phyloP scores from a whole-genome alignment of 2,329 filamentous ascomycete genomes.

The Hymenoscyphus scutula region DNA sequence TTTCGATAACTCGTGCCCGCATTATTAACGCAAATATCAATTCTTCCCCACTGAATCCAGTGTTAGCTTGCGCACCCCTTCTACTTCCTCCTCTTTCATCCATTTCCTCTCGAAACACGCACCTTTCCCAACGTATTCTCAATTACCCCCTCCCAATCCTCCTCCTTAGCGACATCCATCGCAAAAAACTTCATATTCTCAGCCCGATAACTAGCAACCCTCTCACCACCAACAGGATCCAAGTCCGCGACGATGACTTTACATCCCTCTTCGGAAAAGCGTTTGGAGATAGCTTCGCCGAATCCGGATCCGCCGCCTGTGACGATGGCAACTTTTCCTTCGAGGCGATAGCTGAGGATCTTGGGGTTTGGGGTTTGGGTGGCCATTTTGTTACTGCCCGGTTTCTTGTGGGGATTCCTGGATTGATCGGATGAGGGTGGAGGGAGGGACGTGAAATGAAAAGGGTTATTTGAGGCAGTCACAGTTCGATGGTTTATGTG shows the following conservation, averaged over 20 bases:
- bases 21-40: conserved; percentile 62
- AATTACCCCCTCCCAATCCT: conserved; percentile 53
- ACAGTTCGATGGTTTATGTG: neutral
- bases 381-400: conserved; percentile 14
- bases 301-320: conserved; percentile 63
- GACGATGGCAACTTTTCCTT: conserved; percentile 55
- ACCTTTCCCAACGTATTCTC: conserved; percentile 40
- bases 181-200: conserved; percentile 39
- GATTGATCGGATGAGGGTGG: neutral
- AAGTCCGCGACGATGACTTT: conserved; percentile 63
- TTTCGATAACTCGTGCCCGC: conserved; percentile 58
- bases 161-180: conserved; percentile 50
- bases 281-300: conserved; percentile 58
- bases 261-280: conserved; percentile 58
- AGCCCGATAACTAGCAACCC: conserved; percentile 41
- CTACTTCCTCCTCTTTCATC: no score
- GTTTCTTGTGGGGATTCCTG: neutral
- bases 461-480: neutral
- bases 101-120: no score
- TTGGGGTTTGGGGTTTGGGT: conserved; percentile 10
- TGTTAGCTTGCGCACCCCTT: no score
- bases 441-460: no score
- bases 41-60: conserved; percentile 42
- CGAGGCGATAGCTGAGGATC: conserved; percentile 39
- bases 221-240: conserved; percentile 49